Base-by-base conservation (phyloP, 306 rosid genomes). In the Dryas octopetala region DNA sequence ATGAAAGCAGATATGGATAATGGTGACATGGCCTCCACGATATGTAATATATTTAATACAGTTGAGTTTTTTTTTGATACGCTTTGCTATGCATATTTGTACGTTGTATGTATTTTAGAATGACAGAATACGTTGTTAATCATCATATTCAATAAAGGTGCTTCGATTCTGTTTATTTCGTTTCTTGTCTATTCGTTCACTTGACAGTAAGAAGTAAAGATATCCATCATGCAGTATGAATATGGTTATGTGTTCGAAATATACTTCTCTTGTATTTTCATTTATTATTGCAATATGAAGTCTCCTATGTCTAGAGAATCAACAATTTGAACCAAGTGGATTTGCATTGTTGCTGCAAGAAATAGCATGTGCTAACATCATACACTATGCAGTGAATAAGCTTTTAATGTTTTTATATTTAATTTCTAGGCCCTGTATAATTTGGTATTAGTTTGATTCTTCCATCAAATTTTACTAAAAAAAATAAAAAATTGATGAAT, bases 31-130 rank as follows among this genome's bases (percentile, higher is more conserved):
- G 72, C 70, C 79, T 77, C 82, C 80, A 16, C 70, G 15, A 16
- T 47, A 73, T 78, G 83, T 83, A 70, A 66, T 75, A 79, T 81
- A 80, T 82, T 79, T 60, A 55, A 62, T 65, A 47, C 60, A 71
- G 71, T 76, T 41, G 63, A 81, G 44, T 65, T 51, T 71, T 73
- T 78, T 57, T 55, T 19, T 78, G 79, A 67, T 63, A 16, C 47
- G 76, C 46, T 78, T 62, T 64, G 67, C 80, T 41, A 70, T 66
- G 43, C 72, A 52, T 73, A 49, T 73, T 71, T 63, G 68, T 47
- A 47, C 4, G 47, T 14, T 3, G 64, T 62, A 67, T 79, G 83
- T 71, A 62, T 73, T 71, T 74, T 60, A 79, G 64, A 77, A 54
- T 64, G 76, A 58, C 58, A 38, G 59, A 10, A 44, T 75, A 78